phyloP scores from a whole-genome alignment of 768 basidiomycete genomes.

The Mycena rebaudengoi region DNA sequence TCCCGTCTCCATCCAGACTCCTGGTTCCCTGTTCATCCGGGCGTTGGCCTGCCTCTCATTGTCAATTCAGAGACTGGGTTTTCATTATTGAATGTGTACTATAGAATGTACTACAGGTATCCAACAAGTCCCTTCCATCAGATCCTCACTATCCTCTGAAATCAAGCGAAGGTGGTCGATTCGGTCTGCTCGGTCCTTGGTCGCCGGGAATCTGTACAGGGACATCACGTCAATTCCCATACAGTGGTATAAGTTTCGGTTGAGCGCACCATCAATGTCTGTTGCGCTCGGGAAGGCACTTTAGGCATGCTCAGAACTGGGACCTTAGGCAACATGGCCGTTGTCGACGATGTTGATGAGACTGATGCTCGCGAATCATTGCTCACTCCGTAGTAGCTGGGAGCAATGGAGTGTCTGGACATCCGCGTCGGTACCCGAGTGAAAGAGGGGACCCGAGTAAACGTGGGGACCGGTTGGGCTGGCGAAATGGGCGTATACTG shows the following conservation, averaged over 20 bases:
- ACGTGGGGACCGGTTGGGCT: constrained; percentile 24
- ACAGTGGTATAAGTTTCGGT: constrained; percentile 2
- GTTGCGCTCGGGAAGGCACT: constrained; percentile 22
- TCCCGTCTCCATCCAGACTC: constrained; percentile 11
- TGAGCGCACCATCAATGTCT: constrained; percentile 21
- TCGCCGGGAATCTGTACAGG: constrained; percentile 10
- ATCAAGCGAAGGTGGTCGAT: constrained; percentile 15
- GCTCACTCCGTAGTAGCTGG: constrained; percentile 44
- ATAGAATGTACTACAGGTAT: not conserved
- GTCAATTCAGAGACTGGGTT: no score
- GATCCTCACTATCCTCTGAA: not conserved
- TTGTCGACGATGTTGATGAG: constrained; percentile 35
- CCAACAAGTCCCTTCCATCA: constrained; percentile 1
- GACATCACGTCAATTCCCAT: constrained; percentile 1
- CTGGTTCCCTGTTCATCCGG: no score
- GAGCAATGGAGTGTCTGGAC: constrained; percentile 44
- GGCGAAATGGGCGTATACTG: constrained; percentile 24
- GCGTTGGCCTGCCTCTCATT: no score
- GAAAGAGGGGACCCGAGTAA: constrained; percentile 19
- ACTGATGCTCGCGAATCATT: constrained; percentile 24
- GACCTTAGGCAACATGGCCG: constrained; percentile 37
- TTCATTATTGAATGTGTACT: not conserved
- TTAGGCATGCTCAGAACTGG: constrained; percentile 24
- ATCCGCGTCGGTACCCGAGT: constrained; percentile 10
- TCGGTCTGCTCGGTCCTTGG: constrained; percentile 16